Percentiles rank a stretch among this genome's conserved stretches.
Evolutionary conservation across 1,284 basidiomycete species (phyloP).

Genomic region (Flammula alnicola): DNA sequence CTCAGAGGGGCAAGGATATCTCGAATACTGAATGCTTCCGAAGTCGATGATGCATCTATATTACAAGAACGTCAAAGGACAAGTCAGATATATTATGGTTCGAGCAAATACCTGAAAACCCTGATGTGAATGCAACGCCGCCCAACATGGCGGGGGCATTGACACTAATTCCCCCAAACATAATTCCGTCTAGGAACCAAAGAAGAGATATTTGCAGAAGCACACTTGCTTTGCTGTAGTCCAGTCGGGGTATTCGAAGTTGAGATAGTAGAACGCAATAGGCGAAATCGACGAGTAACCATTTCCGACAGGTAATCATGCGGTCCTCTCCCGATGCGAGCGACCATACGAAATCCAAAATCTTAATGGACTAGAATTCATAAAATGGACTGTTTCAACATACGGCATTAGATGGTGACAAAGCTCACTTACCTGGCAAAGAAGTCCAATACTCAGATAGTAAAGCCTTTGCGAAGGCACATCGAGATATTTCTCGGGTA

Average conservation of each 20-base stretch:
- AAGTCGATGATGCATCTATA: constrained; percentile 46
- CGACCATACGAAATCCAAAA: constrained; percentile 62
- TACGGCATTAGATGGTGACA: background rate
- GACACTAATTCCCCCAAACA: constrained; percentile 73
- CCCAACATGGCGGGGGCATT: constrained; percentile 39
- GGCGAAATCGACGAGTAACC: constrained; percentile 70
- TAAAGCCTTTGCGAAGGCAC: constrained; percentile 64
- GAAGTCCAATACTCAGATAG: constrained; percentile 55
- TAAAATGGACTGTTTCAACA: constrained; percentile 2
- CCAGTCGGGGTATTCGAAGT: constrained; percentile 80
- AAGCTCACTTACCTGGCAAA: constrained; percentile 50
- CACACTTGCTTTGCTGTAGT: constrained; percentile 66
- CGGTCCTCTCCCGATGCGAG: constrained; percentile 48
- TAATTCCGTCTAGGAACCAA: constrained; percentile 65
- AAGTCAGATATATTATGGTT: too few species aligned
- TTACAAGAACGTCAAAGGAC: background rate
- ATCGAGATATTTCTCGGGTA: constrained; percentile 59
- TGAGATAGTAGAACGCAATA: constrained; percentile 64
- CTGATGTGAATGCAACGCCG: constrained; percentile 17
- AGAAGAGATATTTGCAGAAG: constrained; percentile 60
- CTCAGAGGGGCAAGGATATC: constrained; percentile 51
- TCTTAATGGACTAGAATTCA: constrained; percentile 60
- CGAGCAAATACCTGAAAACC: constrained; percentile 19
- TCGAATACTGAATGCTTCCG: constrained; percentile 47
- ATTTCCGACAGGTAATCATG: constrained; percentile 59